A percentile compares a stretch with the other conserved stretches of the same genome.
Evolutionary conservation across 2,329 filamentous ascomycete genomes (phyloP).

Genomic region (Microcera coccophila): DNA sequence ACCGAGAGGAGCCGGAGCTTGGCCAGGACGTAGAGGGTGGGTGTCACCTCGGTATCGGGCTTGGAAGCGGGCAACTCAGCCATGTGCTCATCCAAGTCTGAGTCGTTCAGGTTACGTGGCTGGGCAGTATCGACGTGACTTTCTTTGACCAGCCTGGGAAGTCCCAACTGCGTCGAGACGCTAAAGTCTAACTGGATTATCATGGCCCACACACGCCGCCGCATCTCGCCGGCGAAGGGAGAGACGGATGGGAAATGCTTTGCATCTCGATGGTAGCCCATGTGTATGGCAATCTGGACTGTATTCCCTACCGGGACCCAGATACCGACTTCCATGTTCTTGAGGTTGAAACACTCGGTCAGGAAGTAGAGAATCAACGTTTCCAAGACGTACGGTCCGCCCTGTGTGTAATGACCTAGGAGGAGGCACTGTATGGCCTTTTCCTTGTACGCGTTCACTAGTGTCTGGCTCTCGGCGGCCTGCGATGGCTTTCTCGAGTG

Average conservation of each 20-base stretch:
- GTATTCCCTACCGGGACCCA: conserved; percentile 34
- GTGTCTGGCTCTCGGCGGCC: conserved; percentile 12
- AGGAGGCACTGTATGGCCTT: conserved; percentile 34
- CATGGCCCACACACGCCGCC: conserved; percentile 40
- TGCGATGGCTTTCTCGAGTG: not conserved
- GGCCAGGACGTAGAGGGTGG: conserved; percentile 22
- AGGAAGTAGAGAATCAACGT: conserved; percentile 35
- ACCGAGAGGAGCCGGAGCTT: conserved; percentile 24
- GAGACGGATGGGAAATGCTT: conserved; percentile 39
- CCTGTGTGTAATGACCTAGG: conserved; percentile 39
- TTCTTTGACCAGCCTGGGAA: conserved; percentile 41
- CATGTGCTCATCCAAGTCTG: conserved; percentile 37
- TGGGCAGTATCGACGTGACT: conserved; percentile 39
- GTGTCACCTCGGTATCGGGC: conserved; percentile 27
- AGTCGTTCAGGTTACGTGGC: conserved; percentile 42
- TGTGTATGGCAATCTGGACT: conserved; percentile 35
- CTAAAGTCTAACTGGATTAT: conserved; percentile 40
- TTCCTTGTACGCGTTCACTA: conserved; percentile 25
- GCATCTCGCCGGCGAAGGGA: conserved; percentile 43
- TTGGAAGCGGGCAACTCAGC: conserved; percentile 34
- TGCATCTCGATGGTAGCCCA: conserved; percentile 45
- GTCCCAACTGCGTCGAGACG: conserved; percentile 43
- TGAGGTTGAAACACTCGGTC: conserved; percentile 28
- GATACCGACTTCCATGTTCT: conserved; percentile 31
- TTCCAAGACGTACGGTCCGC: conserved; percentile 40